Evolutionary conservation across 2,329 filamentous ascomycete species (phyloP).

Genomic region (Pyrenophora graminea): DNA sequence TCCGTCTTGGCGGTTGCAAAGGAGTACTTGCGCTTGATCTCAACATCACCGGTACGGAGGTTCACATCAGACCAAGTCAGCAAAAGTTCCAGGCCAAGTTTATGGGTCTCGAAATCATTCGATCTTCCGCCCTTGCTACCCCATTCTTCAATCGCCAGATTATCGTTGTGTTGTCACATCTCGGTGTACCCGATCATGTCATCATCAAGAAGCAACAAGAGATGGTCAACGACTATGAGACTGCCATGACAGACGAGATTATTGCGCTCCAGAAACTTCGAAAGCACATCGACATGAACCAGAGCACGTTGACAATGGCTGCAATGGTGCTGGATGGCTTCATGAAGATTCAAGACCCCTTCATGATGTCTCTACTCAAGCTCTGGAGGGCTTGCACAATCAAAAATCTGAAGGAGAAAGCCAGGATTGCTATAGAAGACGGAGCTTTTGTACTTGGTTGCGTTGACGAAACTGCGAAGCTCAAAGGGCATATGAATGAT

Average conservation of each 20-base stretch:
- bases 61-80: conserved; percentile 83
- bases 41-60: conserved; percentile 65
- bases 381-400: conserved; percentile 90
- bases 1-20: conserved; percentile 90
- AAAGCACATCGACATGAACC: conserved; percentile 82
- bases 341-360: conserved; percentile 74
- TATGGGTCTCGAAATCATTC: conserved; percentile 81
- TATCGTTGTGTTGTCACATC: conserved; percentile 78
- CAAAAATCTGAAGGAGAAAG: conserved; percentile 90
- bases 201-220: conserved; percentile 70
- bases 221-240: conserved; percentile 70
- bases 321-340: conserved; percentile 81
- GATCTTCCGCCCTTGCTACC: conserved; percentile 73
- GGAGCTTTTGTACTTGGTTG: conserved; percentile 89
- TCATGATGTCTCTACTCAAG: conserved; percentile 75
- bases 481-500: conserved; percentile 71
- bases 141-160: conserved; percentile 89
- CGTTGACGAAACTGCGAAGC: conserved; percentile 77
- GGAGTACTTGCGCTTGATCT: conserved; percentile 81
- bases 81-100: conserved; percentile 78
- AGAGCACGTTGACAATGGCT: conserved; percentile 74
- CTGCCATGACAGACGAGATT: conserved; percentile 67
- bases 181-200: conserved; percentile 70
- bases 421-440: conserved; percentile 77
- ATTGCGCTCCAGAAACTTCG: conserved; percentile 71